Evolutionary conservation across 2,329 filamentous ascomycete species (phyloP).

Genomic region (Trichoderma asperellum): DNA sequence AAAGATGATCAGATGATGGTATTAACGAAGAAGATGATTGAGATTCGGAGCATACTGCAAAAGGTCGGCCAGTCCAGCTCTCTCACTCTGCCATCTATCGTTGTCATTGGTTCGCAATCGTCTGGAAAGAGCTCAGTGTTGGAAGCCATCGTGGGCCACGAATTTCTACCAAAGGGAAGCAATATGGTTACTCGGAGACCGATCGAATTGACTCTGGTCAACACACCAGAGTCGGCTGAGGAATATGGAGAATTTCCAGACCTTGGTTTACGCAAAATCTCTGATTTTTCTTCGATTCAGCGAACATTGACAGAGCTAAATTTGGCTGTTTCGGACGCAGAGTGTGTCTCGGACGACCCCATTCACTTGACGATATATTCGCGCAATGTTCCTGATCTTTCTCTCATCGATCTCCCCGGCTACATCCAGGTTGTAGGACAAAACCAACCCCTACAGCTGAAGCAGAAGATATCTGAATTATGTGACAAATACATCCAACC

Average conservation of each 20-base stretch:
- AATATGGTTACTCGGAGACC: conserved; percentile 98
- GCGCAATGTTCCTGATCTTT: conserved; percentile 91
- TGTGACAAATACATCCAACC: conserved; percentile 98
- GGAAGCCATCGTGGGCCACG: conserved; percentile 95
- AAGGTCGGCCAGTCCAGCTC: conserved; percentile 89
- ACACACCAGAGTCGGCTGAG: conserved; percentile 81
- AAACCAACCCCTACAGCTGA: conserved; percentile 87
- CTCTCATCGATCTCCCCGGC: conserved; percentile 91
- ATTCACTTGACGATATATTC: conserved; percentile 97
- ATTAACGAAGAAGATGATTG: conserved; percentile 98
- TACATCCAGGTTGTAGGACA: conserved; percentile 96
- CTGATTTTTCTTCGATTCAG: conserved; percentile 90
- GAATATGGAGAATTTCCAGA: conserved; percentile 98
- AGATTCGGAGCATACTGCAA: conserved; percentile 90
- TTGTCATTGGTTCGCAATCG: conserved; percentile 98
- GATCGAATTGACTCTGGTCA: conserved; percentile 94
- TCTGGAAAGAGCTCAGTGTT: conserved; percentile 97
- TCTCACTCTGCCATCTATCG: conserved; percentile 89
- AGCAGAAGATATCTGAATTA: conserved; percentile 92
- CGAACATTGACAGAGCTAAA: conserved; percentile 94
- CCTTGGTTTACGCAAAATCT: conserved; percentile 83
- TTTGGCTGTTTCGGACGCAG: conserved; percentile 82
- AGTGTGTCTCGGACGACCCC: conserved; percentile 95
- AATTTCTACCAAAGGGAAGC: conserved; percentile 95
- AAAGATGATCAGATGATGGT: conserved; percentile 99